Evolutionary conservation across 2,329 filamentous ascomycete genomes (phyloP), one percentile per base, ranked within the genome.

Genomic region (Daldinia sp.): DNA sequence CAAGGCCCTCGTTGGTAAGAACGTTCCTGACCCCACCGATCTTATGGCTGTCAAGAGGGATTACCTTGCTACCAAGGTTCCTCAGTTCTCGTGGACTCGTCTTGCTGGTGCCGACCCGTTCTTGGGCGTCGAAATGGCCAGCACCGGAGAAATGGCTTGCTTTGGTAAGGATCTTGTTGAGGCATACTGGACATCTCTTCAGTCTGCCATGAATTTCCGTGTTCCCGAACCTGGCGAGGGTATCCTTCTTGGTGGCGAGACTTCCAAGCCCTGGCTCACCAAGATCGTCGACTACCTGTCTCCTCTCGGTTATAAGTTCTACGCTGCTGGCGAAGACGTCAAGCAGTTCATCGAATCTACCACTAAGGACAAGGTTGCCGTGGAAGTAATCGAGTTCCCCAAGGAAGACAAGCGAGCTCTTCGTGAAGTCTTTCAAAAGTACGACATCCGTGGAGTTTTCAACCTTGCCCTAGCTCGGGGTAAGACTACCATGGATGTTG

Each of bases 121-220:
- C 87, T 87, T 99, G 64, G 95, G 95, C 62, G 95, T 99, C 59
- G 95, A 99, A 81, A 99, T 99, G 95, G 84, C 93, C 43, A 93
- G 90, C 68, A 99, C 95, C 15, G 95, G 95, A 78, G 95, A 99
- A 81, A 97, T 99, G 85, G 95, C 95, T 70, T 98, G 95, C 83
- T 99, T 99, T 80, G 95, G 95, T 68, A 97, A 95, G 82, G 85
- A 97, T 75, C 87, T 99, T 9, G 85, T 98, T 50, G 95, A 99
- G 78, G 95, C 95, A 55, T 99, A 99, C 87, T 99, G 95, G 95
- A 85, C 94, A 23, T 96, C 94, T 15, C 84, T 97, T 65, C 95
- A 99, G 81, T 95, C 93, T 17, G 94, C 92, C 73, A 99, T 98
- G 94, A 99, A 98, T 87, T 98, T 98, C 92, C 92, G 94, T 71